Percentiles rank a stretch among this genome's conserved stretches.
Conservation (phyloP, 306 rosid species). For the Vigna unguiculata region DNA sequence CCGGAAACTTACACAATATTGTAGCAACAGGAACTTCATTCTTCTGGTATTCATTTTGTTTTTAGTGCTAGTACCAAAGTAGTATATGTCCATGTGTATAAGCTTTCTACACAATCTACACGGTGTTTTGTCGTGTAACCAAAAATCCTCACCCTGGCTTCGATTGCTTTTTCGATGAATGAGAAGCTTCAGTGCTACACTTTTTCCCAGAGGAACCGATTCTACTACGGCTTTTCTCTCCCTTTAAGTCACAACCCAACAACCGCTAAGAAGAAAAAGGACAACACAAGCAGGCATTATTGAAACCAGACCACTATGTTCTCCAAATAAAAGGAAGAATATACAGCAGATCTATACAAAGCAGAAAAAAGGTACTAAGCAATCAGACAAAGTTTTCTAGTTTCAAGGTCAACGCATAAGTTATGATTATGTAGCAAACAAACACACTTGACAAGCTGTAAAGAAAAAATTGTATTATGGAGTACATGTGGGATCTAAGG, state of each 20-base stretch:
- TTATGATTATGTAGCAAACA: constrained; percentile 29
- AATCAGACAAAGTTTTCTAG: constrained; percentile 43
- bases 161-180: constrained; percentile 16
- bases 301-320: constrained; percentile 39
- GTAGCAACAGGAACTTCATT: constrained; percentile 3
- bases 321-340: constrained; percentile 23
- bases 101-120: background rate
- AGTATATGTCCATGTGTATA: background rate
- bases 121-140: constrained; percentile 39
- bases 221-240: constrained; percentile 9
- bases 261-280: constrained; percentile 41
- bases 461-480: too few relatives aligned
- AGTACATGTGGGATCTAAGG: too few relatives aligned
- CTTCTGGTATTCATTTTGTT: background rate
- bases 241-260: background rate
- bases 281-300: constrained; percentile 43
- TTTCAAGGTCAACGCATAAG: constrained; percentile 61
- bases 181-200: constrained; percentile 37
- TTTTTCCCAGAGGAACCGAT: constrained; percentile 28
- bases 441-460: too few relatives aligned
- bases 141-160: constrained; percentile 47
- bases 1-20: background rate
- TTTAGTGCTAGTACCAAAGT: background rate
- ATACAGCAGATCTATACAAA: background rate
- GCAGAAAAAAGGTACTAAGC: constrained; percentile 18